A percentile compares a stretch with the other conserved stretches of the same genome.
Conservation (phyloP, 2,329 filamentous ascomycete genomes). For the Ambrosiella cleistominuta region DNA sequence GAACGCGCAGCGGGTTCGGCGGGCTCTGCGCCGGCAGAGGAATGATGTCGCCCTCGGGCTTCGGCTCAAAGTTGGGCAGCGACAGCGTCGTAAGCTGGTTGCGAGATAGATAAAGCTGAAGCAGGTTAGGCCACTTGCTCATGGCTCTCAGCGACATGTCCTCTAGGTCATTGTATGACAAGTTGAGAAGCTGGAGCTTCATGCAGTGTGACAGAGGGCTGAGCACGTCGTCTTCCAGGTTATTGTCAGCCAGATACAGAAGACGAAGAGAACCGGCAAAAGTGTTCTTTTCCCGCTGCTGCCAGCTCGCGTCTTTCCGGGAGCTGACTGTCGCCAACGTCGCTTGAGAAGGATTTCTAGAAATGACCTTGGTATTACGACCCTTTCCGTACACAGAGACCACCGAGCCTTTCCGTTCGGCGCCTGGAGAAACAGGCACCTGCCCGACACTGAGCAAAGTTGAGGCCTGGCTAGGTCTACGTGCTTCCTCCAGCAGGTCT, state of each 20-base stretch:
- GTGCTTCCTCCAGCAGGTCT: slow-evolving; percentile 47
- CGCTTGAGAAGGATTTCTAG: slow-evolving; percentile 36
- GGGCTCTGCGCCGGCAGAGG: background rate
- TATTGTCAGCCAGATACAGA: slow-evolving; percentile 81
- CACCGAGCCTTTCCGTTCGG: slow-evolving; percentile 63
- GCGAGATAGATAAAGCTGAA: slow-evolving; percentile 85
- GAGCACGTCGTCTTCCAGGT: slow-evolving; percentile 86
- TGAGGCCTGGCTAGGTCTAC: slow-evolving; percentile 68
- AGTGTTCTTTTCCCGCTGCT: slow-evolving; percentile 61
- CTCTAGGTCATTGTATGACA: slow-evolving; percentile 80
- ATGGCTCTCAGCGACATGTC: slow-evolving; percentile 83
- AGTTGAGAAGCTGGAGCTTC: slow-evolving; percentile 74
- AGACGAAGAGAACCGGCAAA: slow-evolving; percentile 76
- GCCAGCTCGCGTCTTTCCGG: slow-evolving; percentile 69
- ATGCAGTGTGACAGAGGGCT: slow-evolving; percentile 70
- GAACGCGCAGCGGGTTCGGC: slow-evolving; percentile 59
- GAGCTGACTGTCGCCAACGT: slow-evolving; percentile 30
- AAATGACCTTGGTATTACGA: slow-evolving; percentile 72
- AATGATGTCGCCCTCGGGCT: slow-evolving; percentile 35
- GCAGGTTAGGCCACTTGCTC: slow-evolving; percentile 73
- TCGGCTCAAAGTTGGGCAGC: slow-evolving; percentile 73
- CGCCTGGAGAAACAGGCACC: slow-evolving; percentile 43
- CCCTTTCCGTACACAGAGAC: slow-evolving; percentile 64
- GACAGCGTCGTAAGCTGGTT: slow-evolving; percentile 86
- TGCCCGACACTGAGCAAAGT: slow-evolving; percentile 59